Base-by-base conservation (phyloP, 2,329 filamentous ascomycete species). In the Claviceps citrina region DNA sequence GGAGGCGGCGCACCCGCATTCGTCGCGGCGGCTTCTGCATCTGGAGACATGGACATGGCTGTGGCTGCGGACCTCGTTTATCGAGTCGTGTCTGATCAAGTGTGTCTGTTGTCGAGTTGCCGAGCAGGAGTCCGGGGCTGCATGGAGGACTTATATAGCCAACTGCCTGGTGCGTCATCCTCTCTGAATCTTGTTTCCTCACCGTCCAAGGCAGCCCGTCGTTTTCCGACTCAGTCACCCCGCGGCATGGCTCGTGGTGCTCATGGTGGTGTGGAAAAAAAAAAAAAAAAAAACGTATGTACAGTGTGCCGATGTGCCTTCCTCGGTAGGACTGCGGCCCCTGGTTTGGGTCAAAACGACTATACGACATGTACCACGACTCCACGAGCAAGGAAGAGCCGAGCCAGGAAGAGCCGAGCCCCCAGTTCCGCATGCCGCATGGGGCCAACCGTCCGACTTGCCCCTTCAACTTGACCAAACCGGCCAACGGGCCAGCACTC, bases 21-120 rank as follows among this genome's bases (percentile, higher is more conserved):
- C 18, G 37, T 27, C 19, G 41, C 34, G n/a, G 39, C 42, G 16
- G 34, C 32, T 36, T 47, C 46, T 20, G 46, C 30, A 36, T 47
- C 45, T 22, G 39, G 24, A 2, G 46, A n/a, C n/a, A n/a, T n/a
- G n/a, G n/a, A 40, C 46, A 46, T 38, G 15, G 31, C 34, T 26
- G 40, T 42, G 30, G 18, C 8, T 31, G 30, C 30, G 16, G 3
- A 16, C 30, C 8, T 31, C 9, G 2, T 19, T 31, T n/a, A 30
- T 30, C 13, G 27, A 30, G 16, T 31, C 28, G 8, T 31, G n/a
- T n/a, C n/a, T n/a, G n/a, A n/a, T n/a, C n/a, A n/a, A n/a, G n/a
- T n/a, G n/a, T n/a, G n/a, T n/a, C n/a, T n/a, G n/a, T n/a, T n/a
- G n/a, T n/a, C n/a, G n/a, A n/a, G n/a, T n/a, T n/a, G n/a, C n/a